These are phyloP conservation scores for Mucor lusitanicus DNA, from an alignment of 371 early-diverging fungal species.

Conservation along the genomic window DNA sequence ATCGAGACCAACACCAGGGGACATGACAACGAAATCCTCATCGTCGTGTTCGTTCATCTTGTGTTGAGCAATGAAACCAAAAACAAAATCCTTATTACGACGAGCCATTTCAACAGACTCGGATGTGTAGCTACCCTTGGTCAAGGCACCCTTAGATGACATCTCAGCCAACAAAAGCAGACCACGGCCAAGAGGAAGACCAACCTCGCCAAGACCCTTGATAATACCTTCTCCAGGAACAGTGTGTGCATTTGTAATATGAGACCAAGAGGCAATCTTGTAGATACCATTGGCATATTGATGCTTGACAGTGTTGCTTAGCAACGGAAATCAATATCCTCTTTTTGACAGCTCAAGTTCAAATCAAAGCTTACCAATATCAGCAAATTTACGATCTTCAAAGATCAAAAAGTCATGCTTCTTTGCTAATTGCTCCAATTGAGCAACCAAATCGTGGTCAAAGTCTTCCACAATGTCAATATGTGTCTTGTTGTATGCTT, in stretches of 20 bases:
- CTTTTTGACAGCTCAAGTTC: not conserved
- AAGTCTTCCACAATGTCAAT: conserved; percentile 95
- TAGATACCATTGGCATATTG: conserved; percentile 93
- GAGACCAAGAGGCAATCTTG: conserved; percentile 92
- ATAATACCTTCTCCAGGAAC: conserved; percentile 97
- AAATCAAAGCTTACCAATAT: conserved; percentile 62
- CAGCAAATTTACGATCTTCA: conserved; percentile 98
- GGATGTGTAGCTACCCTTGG: conserved; percentile 78
- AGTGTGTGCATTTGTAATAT: conserved; percentile 93
- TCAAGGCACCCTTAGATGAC: conserved; percentile 90
- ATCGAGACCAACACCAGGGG: conserved; percentile 92
- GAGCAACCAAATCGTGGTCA: conserved; percentile 75
- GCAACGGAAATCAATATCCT: not conserved
- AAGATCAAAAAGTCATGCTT: conserved; percentile 95
- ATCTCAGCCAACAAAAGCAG: conserved; percentile 94
- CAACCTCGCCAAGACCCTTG: conserved; percentile 85
- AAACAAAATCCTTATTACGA: conserved; percentile 84
- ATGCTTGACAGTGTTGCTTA: conserved; percentile 92
- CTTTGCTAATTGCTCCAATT: conserved; percentile 72
- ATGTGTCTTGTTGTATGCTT: conserved; percentile 75
- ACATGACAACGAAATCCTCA: conserved; percentile 90
- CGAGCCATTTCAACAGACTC: conserved; percentile 89
- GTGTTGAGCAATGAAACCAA: conserved; percentile 92
- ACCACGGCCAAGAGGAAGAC: conserved; percentile 79
- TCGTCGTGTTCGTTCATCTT: conserved; percentile 64